These are phyloP conservation scores for Rhododendron kiyosumense DNA, from an alignment of 148 eudicot genomes.

Conservation along the genomic window DNA sequence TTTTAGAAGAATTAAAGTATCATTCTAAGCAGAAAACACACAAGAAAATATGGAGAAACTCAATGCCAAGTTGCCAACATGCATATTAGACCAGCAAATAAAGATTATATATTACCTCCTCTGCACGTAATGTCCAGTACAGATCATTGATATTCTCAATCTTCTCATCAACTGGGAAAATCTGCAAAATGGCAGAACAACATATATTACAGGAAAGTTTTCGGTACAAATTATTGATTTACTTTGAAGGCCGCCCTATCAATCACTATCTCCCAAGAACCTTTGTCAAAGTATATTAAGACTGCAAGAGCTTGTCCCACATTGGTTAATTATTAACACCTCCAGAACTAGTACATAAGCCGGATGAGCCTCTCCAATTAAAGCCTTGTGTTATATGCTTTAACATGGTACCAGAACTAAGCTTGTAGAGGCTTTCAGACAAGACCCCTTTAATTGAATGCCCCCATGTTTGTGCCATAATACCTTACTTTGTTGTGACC, in stretches of 20 bases:
- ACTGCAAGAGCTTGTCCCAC: background rate
- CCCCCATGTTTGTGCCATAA: background rate
- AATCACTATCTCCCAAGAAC: background rate
- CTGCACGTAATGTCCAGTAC: constrained; percentile 23
- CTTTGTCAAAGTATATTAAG: background rate
- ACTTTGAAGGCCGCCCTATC: background rate
- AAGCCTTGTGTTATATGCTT: background rate
- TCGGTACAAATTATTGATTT: background rate
- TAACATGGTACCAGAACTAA: background rate
- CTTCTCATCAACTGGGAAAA: constrained; percentile 20
- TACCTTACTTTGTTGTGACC: background rate
- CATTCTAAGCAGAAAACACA: background rate
- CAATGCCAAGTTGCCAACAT: too few relatives aligned
- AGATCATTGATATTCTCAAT: constrained; percentile 24
- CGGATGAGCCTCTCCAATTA: background rate
- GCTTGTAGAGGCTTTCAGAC: background rate
- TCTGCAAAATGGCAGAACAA: constrained; percentile 14
- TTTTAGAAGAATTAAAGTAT: background rate
- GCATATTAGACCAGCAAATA: background rate
- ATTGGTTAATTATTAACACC: background rate
- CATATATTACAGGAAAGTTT: background rate
- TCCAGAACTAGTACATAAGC: background rate
- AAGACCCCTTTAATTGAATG: background rate
- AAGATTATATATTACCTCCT: constrained; percentile 9
- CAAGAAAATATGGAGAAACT: background rate